These are phyloP conservation scores for Leccinum subtestaceum DNA, from an alignment of 768 basidiomycete genomes.

Conservation along the genomic window DNA sequence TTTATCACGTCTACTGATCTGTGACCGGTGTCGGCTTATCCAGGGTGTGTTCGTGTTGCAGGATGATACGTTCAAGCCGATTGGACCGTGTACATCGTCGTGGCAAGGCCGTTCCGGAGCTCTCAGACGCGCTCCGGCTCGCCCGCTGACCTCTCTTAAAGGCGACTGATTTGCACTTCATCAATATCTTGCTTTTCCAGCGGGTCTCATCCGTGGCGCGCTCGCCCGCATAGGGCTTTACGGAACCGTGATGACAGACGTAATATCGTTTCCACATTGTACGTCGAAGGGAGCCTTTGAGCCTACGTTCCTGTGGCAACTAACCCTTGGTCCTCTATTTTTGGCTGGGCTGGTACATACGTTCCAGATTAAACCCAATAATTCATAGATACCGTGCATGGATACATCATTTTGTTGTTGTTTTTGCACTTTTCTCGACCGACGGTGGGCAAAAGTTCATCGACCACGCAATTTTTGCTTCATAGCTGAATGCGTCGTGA, in stretches of 20 bases:
- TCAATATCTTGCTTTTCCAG: slow-evolving; percentile 81
- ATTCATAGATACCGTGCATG: slow-evolving; percentile 20
- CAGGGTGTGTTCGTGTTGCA: slow-evolving; percentile 93
- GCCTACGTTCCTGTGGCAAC: background rate
- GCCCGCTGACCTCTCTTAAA: background rate
- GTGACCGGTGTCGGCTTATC: background rate
- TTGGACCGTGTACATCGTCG: slow-evolving; percentile 69
- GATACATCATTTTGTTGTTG: background rate
- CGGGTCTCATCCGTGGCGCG: slow-evolving; percentile 82
- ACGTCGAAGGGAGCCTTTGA: slow-evolving; percentile 19
- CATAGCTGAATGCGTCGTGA: background rate
- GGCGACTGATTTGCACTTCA: background rate
- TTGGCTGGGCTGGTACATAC: slow-evolving; percentile 50
- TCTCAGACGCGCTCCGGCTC: slow-evolving; percentile 39
- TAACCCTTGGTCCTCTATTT: background rate
- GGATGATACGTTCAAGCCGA: slow-evolving; percentile 86
- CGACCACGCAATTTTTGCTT: background rate
- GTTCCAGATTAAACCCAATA: slow-evolving; percentile 80
- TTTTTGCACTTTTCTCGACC: background rate
- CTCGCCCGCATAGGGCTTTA: slow-evolving; percentile 75
- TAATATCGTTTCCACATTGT: slow-evolving; percentile 86
- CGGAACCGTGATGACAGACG: slow-evolving; percentile 74
- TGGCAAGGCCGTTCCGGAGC: slow-evolving; percentile 79
- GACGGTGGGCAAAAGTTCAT: background rate
- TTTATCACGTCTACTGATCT: background rate